These are phyloP conservation scores for Picochlorum sp. DNA, from an alignment of 139 green algal species.

Conservation along the genomic window DNA sequence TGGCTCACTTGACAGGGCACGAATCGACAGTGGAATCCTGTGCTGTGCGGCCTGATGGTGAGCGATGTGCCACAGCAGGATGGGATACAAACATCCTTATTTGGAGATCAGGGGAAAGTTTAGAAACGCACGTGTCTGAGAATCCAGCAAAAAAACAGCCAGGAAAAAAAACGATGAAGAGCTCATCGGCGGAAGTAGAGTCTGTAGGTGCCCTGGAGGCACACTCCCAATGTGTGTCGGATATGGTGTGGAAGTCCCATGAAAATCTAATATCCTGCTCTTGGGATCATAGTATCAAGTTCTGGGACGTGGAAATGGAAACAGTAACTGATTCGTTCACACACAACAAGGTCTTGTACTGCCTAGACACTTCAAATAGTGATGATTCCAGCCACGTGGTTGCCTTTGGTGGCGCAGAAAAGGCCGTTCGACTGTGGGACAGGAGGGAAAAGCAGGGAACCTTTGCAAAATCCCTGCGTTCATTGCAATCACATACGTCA, in stretches of 20 bases:
- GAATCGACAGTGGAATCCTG: conserved; percentile 46
- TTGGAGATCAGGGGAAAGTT: conserved; percentile 29
- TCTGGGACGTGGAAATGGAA: conserved; percentile 55
- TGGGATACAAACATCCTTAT: conserved; percentile 66
- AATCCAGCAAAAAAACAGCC: conserved; percentile 11
- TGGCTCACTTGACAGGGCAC: conserved; percentile 36
- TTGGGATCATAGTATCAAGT: conserved; percentile 72
- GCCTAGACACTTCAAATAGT: conserved; percentile 30
- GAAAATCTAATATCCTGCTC: conserved; percentile 47
- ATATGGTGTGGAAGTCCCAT: conserved; percentile 42
- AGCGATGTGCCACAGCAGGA: conserved; percentile 36
- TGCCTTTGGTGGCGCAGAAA: conserved; percentile 64
- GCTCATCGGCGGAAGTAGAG: conserved; percentile 19
- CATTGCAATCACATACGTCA: conserved; percentile 39
- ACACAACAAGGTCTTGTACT: conserved; percentile 60
- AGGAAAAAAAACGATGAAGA: conserved; percentile 37
- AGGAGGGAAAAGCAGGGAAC: conserved; percentile 11
- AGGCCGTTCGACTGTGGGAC: conserved; percentile 72
- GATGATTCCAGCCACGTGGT: conserved; percentile 28
- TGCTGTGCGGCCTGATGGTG: conserved; percentile 33
- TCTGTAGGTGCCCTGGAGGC: conserved; percentile 32
- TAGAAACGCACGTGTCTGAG: conserved; percentile 1
- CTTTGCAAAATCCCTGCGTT: conserved; percentile 14
- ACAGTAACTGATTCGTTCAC: conserved; percentile 48
- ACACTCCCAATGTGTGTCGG: conserved; percentile 64